Evolutionary conservation across 305 asterid genomes (phyloP).

Genomic region (Solanum hybrid): DNA sequence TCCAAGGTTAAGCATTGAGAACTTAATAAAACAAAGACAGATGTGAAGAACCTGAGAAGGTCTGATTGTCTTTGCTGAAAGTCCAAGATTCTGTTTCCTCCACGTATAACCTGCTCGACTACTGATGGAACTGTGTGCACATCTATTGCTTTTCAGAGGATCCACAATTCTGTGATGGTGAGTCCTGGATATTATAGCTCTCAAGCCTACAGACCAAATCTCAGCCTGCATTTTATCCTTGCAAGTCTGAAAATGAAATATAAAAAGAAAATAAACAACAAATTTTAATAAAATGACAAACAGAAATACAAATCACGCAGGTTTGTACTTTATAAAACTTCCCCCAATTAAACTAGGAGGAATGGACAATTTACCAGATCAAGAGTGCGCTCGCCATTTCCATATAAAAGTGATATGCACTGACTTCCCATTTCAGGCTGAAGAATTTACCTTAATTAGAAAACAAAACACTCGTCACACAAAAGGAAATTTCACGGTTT

Average conservation of each 20-base stretch:
- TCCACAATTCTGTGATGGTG: conserved; percentile 9
- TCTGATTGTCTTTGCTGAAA: conserved; percentile 11
- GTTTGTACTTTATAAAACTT: not conserved
- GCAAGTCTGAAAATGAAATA: conserved; percentile 23
- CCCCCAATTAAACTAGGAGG: not conserved
- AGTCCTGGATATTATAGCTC: conserved; percentile 27
- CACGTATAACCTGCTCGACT: conserved; percentile 34
- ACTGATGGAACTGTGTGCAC: conserved; percentile 27
- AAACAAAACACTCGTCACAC: not conserved
- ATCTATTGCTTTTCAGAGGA: conserved; percentile 15
- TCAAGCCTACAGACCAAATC: conserved; percentile 34
- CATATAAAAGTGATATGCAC: conserved; percentile 33
- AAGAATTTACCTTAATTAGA: conserved; percentile 24
- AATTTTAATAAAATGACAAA: not conserved
- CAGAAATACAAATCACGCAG: not conserved
- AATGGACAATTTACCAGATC: conserved; percentile 26
- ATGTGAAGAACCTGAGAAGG: conserved; percentile 21
- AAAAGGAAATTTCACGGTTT: not conserved
- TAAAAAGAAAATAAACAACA: not conserved
- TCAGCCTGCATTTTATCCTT: conserved; percentile 40
- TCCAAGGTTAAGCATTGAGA: not conserved
- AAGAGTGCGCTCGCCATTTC: conserved; percentile 27
- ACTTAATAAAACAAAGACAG: not conserved
- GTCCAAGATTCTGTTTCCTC: conserved; percentile 30
- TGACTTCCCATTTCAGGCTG: conserved; percentile 32